Base-by-base conservation (phyloP, 176 grass and related monocot genomes). In the Ensete glaucum region DNA sequence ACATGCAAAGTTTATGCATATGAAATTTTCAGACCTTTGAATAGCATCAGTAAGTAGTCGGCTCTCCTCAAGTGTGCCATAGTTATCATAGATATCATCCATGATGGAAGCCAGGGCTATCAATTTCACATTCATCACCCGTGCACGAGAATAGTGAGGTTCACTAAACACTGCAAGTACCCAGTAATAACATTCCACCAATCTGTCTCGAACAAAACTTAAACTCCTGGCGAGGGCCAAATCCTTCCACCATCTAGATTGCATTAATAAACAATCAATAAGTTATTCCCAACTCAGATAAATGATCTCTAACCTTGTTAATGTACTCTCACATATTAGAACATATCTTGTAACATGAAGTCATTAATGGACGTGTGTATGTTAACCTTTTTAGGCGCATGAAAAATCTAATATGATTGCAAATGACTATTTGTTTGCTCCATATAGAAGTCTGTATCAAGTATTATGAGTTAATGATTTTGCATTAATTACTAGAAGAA, bases 61-160 rank as follows among this genome's bases (percentile, higher is more conserved):
- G 23, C 82, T 77, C 24, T 91, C 88, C 52, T 84, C 78, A 22
- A 82, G 76, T 62, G 84, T 90, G 7, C 62, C 82, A 73, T 71
- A 71, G 9, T 52, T 48, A 72, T 90, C 85, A 5, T 73, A 90
- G 50, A 85, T 87, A 65, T 90, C 88, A 84, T 90, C 88, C 59
- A 87, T 16, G 22, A 86, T 3, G 19, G 56, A 68, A 1, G 48
- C 0, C 8, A 90, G 52, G 15, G 68, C 1, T 25, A 81, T 43
- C 8, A 65, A 0, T 65, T 67, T 87, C 3, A 62, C 22, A 8
- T 53, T 52, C 9, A 84, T 84, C 67, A 90, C 64, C 9, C 81
- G 20, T 2, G 87, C 77, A 67, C 69, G 69, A 71, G 81, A 43
- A 10, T 29, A 64, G 9, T 17, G 58, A n/a, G 79, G 55, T 50